Conservation (phyloP, 768 basidiomycete species). For the Trametes cingulata region DNA sequence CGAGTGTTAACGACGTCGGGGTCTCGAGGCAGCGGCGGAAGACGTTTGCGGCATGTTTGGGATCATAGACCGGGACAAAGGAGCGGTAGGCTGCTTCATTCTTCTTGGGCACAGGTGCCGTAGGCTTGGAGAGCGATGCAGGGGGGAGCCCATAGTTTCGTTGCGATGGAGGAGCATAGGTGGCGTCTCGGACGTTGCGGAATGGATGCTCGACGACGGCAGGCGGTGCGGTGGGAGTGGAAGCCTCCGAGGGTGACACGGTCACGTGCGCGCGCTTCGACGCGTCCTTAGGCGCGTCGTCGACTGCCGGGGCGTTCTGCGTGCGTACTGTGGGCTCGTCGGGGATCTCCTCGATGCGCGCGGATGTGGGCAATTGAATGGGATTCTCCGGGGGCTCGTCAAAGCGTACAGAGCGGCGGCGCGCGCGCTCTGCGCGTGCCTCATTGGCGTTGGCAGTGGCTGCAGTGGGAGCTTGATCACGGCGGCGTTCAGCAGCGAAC, state of each 20-base stretch:
- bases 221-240: slow-evolving; percentile 11
- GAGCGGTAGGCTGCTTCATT: slow-evolving; percentile 9
- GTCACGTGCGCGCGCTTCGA: neutral
- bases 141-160: slow-evolving; percentile 20
- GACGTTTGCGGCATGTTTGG: neutral
- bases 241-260: neutral
- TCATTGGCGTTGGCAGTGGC: neutral
- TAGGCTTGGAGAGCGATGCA: neutral
- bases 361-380: neutral
- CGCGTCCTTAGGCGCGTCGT: neutral
- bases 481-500: neutral
- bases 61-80: neutral
- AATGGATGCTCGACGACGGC: slow-evolving; percentile 8
- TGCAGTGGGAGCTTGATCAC: no score
- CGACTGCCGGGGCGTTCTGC: neutral
- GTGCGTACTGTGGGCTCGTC: neutral
- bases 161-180: slow-evolving; percentile 3
- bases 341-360: slow-evolving; percentile 1
- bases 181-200: slow-evolving; percentile 9
- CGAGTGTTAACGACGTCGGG: neutral
- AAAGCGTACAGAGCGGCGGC: neutral
- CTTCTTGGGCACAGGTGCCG: neutral
- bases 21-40: neutral
- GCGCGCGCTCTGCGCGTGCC: neutral
- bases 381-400: neutral